A percentile compares a stretch with the other conserved stretches of the same genome.
These are phyloP conservation scores for Termitomyces heimii DNA, from an alignment of 768 basidiomycete genomes.

Conservation along the genomic window DNA sequence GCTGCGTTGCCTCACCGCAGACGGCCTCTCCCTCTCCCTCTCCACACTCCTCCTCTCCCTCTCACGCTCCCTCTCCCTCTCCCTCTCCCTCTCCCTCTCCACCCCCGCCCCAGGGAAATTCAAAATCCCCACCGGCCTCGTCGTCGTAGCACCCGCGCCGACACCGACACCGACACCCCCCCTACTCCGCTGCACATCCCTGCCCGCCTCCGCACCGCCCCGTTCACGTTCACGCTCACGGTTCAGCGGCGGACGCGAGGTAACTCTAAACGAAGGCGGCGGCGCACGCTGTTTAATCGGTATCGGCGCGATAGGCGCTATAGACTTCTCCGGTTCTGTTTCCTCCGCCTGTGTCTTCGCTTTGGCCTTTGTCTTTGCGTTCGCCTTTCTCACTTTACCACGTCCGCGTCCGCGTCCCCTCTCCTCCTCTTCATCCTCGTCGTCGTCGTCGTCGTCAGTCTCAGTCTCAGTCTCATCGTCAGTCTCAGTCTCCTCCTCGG, in stretches of 20 bases:
- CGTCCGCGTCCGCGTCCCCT: slow-evolving; percentile 17
- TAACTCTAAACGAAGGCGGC: slow-evolving; percentile 55
- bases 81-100: neutral
- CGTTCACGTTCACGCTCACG: neutral
- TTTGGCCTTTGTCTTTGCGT: slow-evolving; percentile 8
- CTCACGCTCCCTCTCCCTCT: neutral
- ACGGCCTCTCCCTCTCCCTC: neutral
- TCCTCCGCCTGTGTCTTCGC: neutral
- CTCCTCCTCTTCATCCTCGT: slow-evolving; percentile 16
- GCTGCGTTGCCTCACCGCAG: slow-evolving; percentile 28
- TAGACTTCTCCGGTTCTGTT: slow-evolving; percentile 17
- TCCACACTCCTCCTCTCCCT: neutral
- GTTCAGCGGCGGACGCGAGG: slow-evolving; percentile 46
- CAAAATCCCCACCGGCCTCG: slow-evolving; percentile 1
- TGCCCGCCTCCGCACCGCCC: neutral
- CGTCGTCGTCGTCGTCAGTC: slow-evolving; percentile 18
- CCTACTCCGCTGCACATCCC: no score
- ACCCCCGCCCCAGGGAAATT: neutral
- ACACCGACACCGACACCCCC: no score
- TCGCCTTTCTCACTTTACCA: slow-evolving; percentile 15
- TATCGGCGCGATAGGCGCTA: slow-evolving; percentile 48
- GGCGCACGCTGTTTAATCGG: slow-evolving; percentile 53
- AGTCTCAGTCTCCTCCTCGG: slow-evolving; percentile 15
- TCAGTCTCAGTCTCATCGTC: slow-evolving; percentile 17
- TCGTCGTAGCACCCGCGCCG: neutral